Percentiles rank a stretch among this genome's conserved stretches.
These are phyloP conservation scores for Mesembryanthemum crystallinum DNA, from an alignment of 148 eudicot genomes.

Conservation along the genomic window DNA sequence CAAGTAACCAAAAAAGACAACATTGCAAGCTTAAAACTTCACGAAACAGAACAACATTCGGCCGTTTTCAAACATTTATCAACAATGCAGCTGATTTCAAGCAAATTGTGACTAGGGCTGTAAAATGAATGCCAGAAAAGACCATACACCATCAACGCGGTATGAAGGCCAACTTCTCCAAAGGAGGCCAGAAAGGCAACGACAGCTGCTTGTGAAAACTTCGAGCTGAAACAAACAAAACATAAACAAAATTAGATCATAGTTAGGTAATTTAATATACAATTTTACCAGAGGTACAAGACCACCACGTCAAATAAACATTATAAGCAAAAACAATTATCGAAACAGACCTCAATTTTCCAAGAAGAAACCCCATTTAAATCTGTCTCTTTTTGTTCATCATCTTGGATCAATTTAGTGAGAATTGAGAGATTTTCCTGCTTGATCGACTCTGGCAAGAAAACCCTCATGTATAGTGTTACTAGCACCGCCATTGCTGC, in stretches of 20 bases:
- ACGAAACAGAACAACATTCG: not conserved
- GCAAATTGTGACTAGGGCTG: not conserved
- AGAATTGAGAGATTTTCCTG: conserved; percentile 9
- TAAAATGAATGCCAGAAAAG: not conserved
- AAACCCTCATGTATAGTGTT: conserved; percentile 40
- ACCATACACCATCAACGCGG: conserved; percentile 26
- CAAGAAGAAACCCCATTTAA: not conserved
- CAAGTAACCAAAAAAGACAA: not conserved
- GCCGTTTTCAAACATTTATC: not conserved
- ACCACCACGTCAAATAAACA: too few species aligned
- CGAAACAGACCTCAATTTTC: conserved; percentile 32
- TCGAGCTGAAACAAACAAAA: conserved; percentile 9
- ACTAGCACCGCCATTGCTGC: conserved; percentile 35
- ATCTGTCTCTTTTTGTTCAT: conserved; percentile 8
- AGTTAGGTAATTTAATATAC: not conserved
- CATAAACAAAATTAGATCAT: not conserved
- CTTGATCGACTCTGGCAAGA: conserved; percentile 44
- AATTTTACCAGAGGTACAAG: too few species aligned
- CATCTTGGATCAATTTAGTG: conserved; percentile 18
- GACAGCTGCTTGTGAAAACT: conserved; percentile 30
- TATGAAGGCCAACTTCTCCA: conserved; percentile 28
- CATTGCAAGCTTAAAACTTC: not conserved
- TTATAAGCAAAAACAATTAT: too few species aligned
- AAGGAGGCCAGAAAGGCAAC: conserved; percentile 31
- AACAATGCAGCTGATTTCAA: not conserved